Percentiles rank a stretch among this genome's conserved stretches.
These are phyloP conservation scores for Cladosporium sp. DNA, from an alignment of 2,329 filamentous ascomycete genomes.

Conservation along the genomic window DNA sequence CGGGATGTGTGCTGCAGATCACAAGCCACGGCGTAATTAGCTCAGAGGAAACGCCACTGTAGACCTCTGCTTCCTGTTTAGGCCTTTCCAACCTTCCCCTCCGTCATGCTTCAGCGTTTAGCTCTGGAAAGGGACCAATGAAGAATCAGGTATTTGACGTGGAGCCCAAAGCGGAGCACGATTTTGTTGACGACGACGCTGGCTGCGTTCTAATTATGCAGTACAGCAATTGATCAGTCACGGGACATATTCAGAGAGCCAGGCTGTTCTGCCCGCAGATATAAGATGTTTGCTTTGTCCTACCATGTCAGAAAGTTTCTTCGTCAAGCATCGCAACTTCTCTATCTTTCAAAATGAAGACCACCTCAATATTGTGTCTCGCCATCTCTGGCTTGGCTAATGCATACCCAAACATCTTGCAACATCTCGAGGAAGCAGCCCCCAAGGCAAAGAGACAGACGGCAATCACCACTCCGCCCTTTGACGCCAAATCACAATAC, in stretches of 20 bases:
- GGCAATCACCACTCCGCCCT: constrained; percentile 15
- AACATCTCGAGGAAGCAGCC: constrained; percentile 13
- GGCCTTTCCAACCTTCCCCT: background rate
- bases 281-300: background rate
- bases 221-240: background rate
- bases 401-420: constrained; percentile 19
- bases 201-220: background rate
- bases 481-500: constrained; percentile 28
- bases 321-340: background rate
- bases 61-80: too few species aligned
- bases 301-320: too few species aligned
- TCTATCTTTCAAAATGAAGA: constrained; percentile 2
- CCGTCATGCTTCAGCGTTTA: background rate
- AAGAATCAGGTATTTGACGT: background rate
- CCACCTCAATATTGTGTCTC: constrained; percentile 15
- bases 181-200: background rate
- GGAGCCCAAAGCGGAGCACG: background rate
- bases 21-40: background rate
- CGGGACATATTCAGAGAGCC: background rate
- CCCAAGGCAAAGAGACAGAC: background rate
- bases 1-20: background rate
- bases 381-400: constrained; percentile 14
- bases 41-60: background rate
- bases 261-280: too few species aligned
- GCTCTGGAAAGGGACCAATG: background rate